A percentile compares a stretch with the other conserved stretches of the same genome.
phyloP scores from a whole-genome alignment of 495 filamentous ascomycete genomes.

The Aspergillus leporis region DNA sequence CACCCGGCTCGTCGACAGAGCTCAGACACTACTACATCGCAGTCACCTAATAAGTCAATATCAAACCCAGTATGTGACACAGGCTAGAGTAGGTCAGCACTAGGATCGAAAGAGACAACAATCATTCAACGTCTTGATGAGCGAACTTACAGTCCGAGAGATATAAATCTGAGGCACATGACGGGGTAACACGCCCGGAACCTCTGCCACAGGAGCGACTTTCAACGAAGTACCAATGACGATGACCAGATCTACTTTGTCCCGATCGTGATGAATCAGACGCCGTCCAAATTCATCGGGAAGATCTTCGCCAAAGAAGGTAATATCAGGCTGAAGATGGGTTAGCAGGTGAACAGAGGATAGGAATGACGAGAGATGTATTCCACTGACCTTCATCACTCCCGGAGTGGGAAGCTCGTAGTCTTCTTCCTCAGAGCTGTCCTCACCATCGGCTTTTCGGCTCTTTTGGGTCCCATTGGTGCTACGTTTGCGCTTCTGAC shows the following conservation, averaged over 20 bases:
- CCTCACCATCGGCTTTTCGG: slow-evolving; percentile 53
- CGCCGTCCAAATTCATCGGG: slow-evolving; percentile 82
- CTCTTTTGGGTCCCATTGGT: slow-evolving; percentile 55
- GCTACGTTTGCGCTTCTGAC: slow-evolving; percentile 77
- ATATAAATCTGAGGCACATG: slow-evolving; percentile 93
- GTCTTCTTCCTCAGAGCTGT: slow-evolving; percentile 71
- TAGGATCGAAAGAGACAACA: background rate
- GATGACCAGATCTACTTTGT: slow-evolving; percentile 84
- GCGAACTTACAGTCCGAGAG: slow-evolving; percentile 65
- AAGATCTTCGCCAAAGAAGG: slow-evolving; percentile 79
- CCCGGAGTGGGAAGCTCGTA: slow-evolving; percentile 72
- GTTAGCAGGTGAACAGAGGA: slow-evolving; percentile 7
- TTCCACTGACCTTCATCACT: slow-evolving; percentile 75
- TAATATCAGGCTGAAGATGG: slow-evolving; percentile 75
- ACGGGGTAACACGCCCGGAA: slow-evolving; percentile 75
- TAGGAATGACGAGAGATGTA: slow-evolving; percentile 2
- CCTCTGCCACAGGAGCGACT: slow-evolving; percentile 91
- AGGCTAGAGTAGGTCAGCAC: slow-evolving; percentile 46
- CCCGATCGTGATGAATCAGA: slow-evolving; percentile 74
- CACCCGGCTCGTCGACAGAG: slow-evolving; percentile 83
- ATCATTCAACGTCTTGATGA: no score
- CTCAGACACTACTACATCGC: slow-evolving; percentile 87
- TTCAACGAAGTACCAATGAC: slow-evolving; percentile 97
- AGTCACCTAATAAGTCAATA: slow-evolving; percentile 90
- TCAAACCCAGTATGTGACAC: slow-evolving; percentile 92